Percentiles rank a stretch among this genome's conserved stretches.
These are phyloP conservation scores for Daedaleopsis sinensis DNA, from an alignment of 768 basidiomycete genomes.

Conservation along the genomic window DNA sequence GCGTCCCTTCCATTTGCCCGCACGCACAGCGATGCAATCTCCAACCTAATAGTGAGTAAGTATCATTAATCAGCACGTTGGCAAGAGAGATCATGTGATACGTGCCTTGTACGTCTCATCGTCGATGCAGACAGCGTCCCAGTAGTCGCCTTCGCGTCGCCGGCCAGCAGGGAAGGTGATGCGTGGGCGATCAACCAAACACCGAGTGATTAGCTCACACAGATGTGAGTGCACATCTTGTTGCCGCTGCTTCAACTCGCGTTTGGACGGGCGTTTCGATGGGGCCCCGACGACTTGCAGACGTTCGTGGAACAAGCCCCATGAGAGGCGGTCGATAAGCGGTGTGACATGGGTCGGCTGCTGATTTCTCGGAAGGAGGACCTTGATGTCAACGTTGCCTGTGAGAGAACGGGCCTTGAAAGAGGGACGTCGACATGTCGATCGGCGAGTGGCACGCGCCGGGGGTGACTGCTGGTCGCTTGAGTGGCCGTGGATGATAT, in stretches of 20 bases:
- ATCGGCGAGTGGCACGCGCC: not conserved
- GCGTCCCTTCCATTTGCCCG: slow-evolving; percentile 36
- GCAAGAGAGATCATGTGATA: not conserved
- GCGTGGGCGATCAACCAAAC: not conserved
- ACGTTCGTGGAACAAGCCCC: slow-evolving; percentile 54
- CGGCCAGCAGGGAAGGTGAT: slow-evolving; percentile 3
- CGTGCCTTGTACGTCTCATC: slow-evolving; percentile 39
- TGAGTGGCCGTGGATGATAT: not conserved
- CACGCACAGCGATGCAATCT: slow-evolving; percentile 60
- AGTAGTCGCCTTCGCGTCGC: slow-evolving; percentile 20
- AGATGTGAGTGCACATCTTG: slow-evolving; percentile 1
- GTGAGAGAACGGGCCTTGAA: not conserved
- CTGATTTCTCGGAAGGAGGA: slow-evolving; percentile 57
- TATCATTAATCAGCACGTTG: not conserved
- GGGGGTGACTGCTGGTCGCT: no score
- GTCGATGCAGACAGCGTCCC: slow-evolving; percentile 46
- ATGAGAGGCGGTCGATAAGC: slow-evolving; percentile 54
- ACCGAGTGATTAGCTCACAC: slow-evolving; percentile 3
- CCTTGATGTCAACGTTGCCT: slow-evolving; percentile 57
- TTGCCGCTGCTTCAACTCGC: slow-evolving; percentile 1
- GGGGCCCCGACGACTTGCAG: slow-evolving; percentile 56
- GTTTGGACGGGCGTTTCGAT: slow-evolving; percentile 26
- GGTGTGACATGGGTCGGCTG: slow-evolving; percentile 66
- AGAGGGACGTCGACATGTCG: slow-evolving; percentile 13
- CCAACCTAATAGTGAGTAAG: slow-evolving; percentile 49